phyloP scores from a whole-genome alignment of 192 early-diverging fungal genomes.

The Spizellomyces sp. region DNA sequence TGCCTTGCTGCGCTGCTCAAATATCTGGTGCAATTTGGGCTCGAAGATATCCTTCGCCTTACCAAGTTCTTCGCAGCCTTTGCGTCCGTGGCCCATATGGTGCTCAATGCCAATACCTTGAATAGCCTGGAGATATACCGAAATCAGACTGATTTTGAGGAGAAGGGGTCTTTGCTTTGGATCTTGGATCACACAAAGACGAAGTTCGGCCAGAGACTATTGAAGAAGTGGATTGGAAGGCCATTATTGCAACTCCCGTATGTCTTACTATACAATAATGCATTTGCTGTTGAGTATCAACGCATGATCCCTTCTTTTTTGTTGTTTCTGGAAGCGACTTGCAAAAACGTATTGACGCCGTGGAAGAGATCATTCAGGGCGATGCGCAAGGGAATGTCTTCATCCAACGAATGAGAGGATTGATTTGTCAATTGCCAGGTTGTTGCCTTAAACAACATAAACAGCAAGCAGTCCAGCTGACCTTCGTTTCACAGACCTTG shows the following conservation, averaged over 20 bases:
- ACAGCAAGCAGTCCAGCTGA: neutral
- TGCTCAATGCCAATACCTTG: conserved; percentile 69
- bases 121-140: conserved; percentile 66
- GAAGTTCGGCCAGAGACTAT: conserved; percentile 62
- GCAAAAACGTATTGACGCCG: conserved; percentile 59
- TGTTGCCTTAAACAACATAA: neutral
- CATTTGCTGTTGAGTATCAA: neutral
- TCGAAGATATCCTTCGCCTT: conserved; percentile 56
- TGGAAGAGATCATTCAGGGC: conserved; percentile 56
- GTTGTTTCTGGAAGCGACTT: conserved; percentile 25
- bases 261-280: conserved; percentile 18
- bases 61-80: conserved; percentile 67
- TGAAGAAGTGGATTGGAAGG: conserved; percentile 70
- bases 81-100: conserved; percentile 58
- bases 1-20: conserved; percentile 59
- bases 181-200: conserved; percentile 71
- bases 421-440: conserved; percentile 42
- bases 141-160: conserved; percentile 49
- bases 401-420: conserved; percentile 42
- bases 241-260: conserved; percentile 50
- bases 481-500: conserved; percentile 56
- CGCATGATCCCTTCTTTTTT: conserved; percentile 1
- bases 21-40: conserved; percentile 66
- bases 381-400: conserved; percentile 37
- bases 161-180: conserved; percentile 55